Base-by-base conservation (phyloP, 345 rosid genomes). In the Citrus cavaleriei region DNA sequence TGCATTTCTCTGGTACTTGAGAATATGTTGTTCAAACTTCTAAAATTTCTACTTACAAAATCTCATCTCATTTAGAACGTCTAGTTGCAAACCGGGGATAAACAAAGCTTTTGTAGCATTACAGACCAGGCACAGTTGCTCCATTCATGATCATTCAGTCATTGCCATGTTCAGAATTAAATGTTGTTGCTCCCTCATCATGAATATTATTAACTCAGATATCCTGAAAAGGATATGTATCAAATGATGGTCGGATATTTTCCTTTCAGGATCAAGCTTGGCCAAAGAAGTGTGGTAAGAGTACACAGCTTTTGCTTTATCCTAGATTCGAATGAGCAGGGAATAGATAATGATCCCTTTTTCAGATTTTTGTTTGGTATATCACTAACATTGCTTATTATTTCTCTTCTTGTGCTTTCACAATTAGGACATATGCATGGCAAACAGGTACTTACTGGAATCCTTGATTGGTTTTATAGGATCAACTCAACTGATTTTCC, bases 241-340 rank as follows among this genome's bases (percentile, higher is more conserved):
- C 32, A 55, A 10, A 32, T 70, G 40, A 77, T 68, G 54, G 64
- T 13, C 9, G 24, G 24, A 22, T 76, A 72, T 3, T 42, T 83
- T 81, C 70, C 4, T 78, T 38, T 46, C 86, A 83, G 89, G 92
- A 88, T 79, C 89, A 90, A 75, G 89, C 90, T 55, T 90, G 92
- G 88, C 90, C 93, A 34, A 86, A 86, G 85, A 90, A 86, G 75
- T 90, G 89, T 65, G 92, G 89, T 87, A 79, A 81, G 86, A 34
- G 5, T 60, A 73, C 38, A 70, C 18, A 70, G 10, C 74, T 32
- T 28, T 62, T 67, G 25, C 61, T 83, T 42, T 78, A 13, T 34
- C 57, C 55, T 63, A 21, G 35, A 66, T 51, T 80, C 68, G 25
- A 40, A 49, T 79, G 57, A 64, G 40, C 24, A 5, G 38, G 3